A percentile compares a stretch with the other conserved stretches of the same genome.
Conservation (phyloP, 495 filamentous ascomycete genomes). For the Aspergillus indologenus region DNA sequence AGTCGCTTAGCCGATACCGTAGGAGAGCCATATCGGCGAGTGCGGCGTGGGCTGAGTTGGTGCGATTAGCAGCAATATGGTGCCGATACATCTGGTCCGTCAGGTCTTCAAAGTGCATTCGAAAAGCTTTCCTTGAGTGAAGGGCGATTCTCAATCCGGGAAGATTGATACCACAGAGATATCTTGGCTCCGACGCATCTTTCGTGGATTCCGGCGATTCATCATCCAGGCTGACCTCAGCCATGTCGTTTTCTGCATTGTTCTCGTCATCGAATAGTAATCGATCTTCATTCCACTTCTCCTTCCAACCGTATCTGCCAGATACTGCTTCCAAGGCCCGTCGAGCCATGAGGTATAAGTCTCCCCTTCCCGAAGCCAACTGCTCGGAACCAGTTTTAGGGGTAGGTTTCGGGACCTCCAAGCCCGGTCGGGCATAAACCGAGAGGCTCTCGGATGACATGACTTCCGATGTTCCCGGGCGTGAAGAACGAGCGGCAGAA, state of each 20-base stretch:
- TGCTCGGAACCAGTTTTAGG: conserved; percentile 71
- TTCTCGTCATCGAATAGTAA: conserved; percentile 48
- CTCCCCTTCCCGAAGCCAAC: conserved; percentile 76
- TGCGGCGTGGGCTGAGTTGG: conserved; percentile 69
- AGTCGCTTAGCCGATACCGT: conserved; percentile 70
- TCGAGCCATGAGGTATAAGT: conserved; percentile 75
- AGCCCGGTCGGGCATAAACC: conserved; percentile 23
- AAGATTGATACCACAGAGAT: conserved; percentile 32
- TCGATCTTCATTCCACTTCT: conserved; percentile 68
- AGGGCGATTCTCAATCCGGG: conserved; percentile 32
- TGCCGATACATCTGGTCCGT: conserved; percentile 70
- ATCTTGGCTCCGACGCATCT: conserved; percentile 42
- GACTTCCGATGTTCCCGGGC: conserved; percentile 36
- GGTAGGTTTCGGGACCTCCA: conserved; percentile 31
- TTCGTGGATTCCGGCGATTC: conserved; percentile 16
- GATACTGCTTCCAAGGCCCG: conserved; percentile 74
- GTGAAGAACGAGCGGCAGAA: conserved; percentile 22
- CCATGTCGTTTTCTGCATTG: conserved; percentile 52
- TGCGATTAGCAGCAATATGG: conserved; percentile 71
- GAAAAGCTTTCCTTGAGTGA: conserved; percentile 34
- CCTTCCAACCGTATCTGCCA: conserved; percentile 67
- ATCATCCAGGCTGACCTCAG: conserved; percentile 41
- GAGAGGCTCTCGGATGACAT: conserved; percentile 20
- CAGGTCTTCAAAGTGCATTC: conserved; percentile 66
- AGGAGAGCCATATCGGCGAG: conserved; percentile 84